Percentiles rank a stretch among this genome's conserved stretches.
Conservation (phyloP, 2,329 filamentous ascomycete genomes). For the Verticillium tricorpus region DNA sequence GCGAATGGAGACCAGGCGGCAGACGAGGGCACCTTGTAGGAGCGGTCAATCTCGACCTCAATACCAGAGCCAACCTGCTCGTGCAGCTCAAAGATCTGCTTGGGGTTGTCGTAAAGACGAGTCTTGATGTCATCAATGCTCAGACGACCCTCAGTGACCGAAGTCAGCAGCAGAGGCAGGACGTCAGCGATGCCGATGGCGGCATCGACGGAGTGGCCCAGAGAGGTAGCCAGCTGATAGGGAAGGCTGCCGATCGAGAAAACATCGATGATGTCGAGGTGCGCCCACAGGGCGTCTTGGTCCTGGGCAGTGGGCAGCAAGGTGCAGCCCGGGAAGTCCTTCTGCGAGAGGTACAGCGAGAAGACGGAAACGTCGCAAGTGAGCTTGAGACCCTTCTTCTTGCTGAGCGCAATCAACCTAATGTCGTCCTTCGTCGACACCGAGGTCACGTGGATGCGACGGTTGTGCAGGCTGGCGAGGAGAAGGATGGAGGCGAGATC, state of each 20-base stretch:
- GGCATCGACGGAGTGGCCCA: slow-evolving; percentile 49
- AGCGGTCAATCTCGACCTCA: slow-evolving; percentile 71
- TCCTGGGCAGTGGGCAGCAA: slow-evolving; percentile 64
- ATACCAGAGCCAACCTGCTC: slow-evolving; percentile 70
- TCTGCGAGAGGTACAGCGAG: slow-evolving; percentile 68
- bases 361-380: slow-evolving; percentile 82
- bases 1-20: slow-evolving; percentile 66
- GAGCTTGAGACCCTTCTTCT: slow-evolving; percentile 75
- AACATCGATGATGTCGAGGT: slow-evolving; percentile 68
- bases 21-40: slow-evolving; percentile 52
- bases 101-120: slow-evolving; percentile 73
- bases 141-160: slow-evolving; percentile 67
- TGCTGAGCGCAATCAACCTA: slow-evolving; percentile 69
- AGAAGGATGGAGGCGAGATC: slow-evolving; percentile 77
- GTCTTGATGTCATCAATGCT: slow-evolving; percentile 69
- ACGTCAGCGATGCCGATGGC: slow-evolving; percentile 68
- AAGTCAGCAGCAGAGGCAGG: slow-evolving; percentile 70
- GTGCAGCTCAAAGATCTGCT: slow-evolving; percentile 77
- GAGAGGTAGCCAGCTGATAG: slow-evolving; percentile 63
- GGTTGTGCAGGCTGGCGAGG: slow-evolving; percentile 71
- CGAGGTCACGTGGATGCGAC: slow-evolving; percentile 75
- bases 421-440: slow-evolving; percentile 81
- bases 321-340: slow-evolving; percentile 63
- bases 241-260: slow-evolving; percentile 77
- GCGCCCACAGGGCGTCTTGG: slow-evolving; percentile 69